Evolutionary conservation across 768 basidiomycete species (phyloP).

Genomic region (Tylopilus plumbeoviolaceoides): DNA sequence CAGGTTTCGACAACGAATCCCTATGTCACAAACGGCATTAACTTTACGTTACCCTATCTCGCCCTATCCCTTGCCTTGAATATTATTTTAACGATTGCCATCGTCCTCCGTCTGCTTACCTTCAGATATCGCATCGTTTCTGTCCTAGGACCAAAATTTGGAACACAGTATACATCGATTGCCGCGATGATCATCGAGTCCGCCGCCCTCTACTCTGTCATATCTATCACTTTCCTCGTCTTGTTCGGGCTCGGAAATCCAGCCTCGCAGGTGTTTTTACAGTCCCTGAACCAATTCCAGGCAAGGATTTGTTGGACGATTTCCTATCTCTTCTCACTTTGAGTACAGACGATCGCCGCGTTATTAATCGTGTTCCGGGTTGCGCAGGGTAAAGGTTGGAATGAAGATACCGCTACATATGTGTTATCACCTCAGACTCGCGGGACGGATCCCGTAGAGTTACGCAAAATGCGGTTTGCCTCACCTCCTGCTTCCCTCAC

Average conservation of each 20-base stretch:
- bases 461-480: slow-evolving; percentile 1
- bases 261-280: slow-evolving; percentile 27
- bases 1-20: slow-evolving; percentile 10
- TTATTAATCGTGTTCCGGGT: slow-evolving; percentile 11
- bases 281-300: slow-evolving; percentile 26
- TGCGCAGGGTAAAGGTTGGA: slow-evolving; percentile 7
- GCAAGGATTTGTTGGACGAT: slow-evolving; percentile 3
- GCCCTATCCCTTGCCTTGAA: slow-evolving; percentile 29
- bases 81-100: slow-evolving; percentile 29
- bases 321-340: background rate
- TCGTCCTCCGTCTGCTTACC: slow-evolving; percentile 26
- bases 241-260: slow-evolving; percentile 19
- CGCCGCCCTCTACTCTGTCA: slow-evolving; percentile 26
- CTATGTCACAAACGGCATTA: slow-evolving; percentile 2
- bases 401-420: background rate
- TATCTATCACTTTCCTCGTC: slow-evolving; percentile 29
- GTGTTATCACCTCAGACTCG: background rate
- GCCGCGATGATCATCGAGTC: slow-evolving; percentile 36
- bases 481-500: background rate
- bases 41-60: slow-evolving; percentile 22
- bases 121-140: slow-evolving; percentile 11
- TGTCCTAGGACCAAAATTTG: slow-evolving; percentile 20
- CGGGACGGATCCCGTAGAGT: background rate
- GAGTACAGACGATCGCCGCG: slow-evolving; percentile 2
- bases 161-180: slow-evolving; percentile 28